Evolutionary conservation across 2,329 filamentous ascomycete genomes (phyloP).

Genomic region (Apiospora aurea): DNA sequence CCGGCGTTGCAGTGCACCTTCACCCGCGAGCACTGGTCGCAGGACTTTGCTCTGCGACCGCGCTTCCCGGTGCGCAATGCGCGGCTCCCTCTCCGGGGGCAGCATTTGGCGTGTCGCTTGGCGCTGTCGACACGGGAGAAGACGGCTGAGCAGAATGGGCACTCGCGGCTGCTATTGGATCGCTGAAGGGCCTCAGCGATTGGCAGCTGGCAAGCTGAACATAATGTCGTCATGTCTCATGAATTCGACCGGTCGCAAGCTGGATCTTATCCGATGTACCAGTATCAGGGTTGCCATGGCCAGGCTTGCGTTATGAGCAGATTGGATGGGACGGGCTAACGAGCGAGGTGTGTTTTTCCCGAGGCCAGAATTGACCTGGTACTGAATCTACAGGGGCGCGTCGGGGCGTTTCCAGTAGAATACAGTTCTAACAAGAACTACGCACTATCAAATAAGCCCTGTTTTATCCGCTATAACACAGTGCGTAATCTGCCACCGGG

Average conservation of each 20-base stretch:
- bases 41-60: constrained; percentile 26
- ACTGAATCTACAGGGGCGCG: background rate
- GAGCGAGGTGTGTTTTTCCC: background rate
- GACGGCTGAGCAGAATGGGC: constrained; percentile 24
- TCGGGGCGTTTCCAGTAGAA: no score
- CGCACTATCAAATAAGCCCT: background rate
- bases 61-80: constrained; percentile 23
- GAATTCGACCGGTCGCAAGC: background rate
- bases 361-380: background rate
- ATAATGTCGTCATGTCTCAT: background rate
- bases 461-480: background rate
- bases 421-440: background rate
- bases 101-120: constrained; percentile 26
- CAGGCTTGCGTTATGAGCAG: background rate
- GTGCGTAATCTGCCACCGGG: background rate
- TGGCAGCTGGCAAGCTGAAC: background rate
- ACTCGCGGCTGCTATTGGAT: background rate
- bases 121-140: constrained; percentile 27
- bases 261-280: no score
- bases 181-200: background rate
- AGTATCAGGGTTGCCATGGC: background rate
- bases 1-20: constrained; percentile 27
- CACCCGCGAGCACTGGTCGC: constrained; percentile 26
- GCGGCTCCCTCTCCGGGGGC: constrained; percentile 21
- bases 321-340: background rate